Evolutionary conservation across 78 protist genomes (phyloP), one percentile per base, ranked within the genome.

Genomic region (Anaeramoeba ignava): DNA sequence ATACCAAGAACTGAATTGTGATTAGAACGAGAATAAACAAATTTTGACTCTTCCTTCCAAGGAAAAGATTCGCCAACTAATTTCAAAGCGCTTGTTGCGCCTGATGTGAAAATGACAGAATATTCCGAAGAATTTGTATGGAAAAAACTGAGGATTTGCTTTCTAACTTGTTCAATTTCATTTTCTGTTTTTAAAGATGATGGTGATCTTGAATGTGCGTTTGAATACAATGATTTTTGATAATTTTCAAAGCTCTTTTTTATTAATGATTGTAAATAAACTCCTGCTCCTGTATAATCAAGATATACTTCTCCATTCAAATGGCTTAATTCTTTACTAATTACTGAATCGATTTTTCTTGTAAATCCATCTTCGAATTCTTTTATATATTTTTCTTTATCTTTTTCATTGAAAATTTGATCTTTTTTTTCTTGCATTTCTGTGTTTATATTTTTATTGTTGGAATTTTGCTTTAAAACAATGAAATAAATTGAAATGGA

Each of bases 81-180:
- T 82, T 90, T 87, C 38, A 93, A 34, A n/a, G 86, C 73, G 38
- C 87, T 94, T 2, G 96, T 93, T 41, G 91, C 33, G 41, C 90
- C 95, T 8, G 91, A 68, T n/a, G 96, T 93, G 81, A 93, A 93
- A 17, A 93, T 81, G 31, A 91, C 94, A 33, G 89, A 39, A 67
- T 91, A 91, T 38, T 91, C 84, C 78, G 78, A 39, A 27, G 80
- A 40, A 2, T 86, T 82, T n/a, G 94, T 88, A 41, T 87, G 78
- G 40, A 91, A 93, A 33, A 39, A 80, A 0, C 33, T 12, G 12
- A 91, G 34, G 3, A 93, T 54, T 34, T 3, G 78, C 27, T 82
- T 84, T 67, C 95, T 27, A 3, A 84, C 83, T 40, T 1, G 79
- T n/a, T 1, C 38, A 27, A 42, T 37, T 3, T 23, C 86, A 12